Percentiles rank a stretch among this genome's conserved stretches.
Evolutionary conservation across 352 stramenopile species (phyloP).

Genomic region (Phytopythium sindhum): DNA sequence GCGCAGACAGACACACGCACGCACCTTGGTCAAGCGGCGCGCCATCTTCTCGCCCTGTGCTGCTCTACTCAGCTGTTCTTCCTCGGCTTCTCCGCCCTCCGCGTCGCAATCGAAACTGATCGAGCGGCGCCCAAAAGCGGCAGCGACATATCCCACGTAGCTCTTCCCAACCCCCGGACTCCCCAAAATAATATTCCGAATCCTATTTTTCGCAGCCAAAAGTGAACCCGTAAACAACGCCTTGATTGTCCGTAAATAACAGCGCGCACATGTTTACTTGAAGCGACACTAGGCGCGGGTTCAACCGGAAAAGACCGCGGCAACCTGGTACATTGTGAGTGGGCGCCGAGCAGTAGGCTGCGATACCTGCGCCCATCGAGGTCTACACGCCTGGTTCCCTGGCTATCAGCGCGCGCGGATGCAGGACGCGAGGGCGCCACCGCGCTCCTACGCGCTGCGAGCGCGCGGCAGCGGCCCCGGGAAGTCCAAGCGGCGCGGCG

Average conservation of each 20-base stretch:
- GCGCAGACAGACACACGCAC: not conserved
- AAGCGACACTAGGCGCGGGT: not conserved
- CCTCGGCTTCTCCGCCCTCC: conserved; percentile 2
- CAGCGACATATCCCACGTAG: not conserved
- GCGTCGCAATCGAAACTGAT: conserved; percentile 19
- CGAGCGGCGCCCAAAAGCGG: not conserved
- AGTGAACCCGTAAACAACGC: too few species aligned
- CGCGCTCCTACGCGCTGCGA: not conserved
- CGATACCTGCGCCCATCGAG: not conserved
- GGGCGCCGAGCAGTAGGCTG: not conserved
- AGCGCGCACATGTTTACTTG: not conserved
- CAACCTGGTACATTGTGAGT: not conserved
- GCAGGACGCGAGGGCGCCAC: not conserved
- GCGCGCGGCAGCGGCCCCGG: not conserved
- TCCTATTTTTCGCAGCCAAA: too few species aligned
- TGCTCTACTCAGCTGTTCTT: not conserved
- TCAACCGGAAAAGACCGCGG: not conserved
- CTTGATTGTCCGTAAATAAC: too few species aligned
- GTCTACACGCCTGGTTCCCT: not conserved
- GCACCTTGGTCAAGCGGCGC: conserved; percentile 78
- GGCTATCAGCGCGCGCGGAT: not conserved
- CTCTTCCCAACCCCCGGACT: too few species aligned
- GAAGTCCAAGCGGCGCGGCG: not conserved
- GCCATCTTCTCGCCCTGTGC: conserved; percentile 39
- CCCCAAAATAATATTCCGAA: too few species aligned